Percentiles rank a stretch among this genome's conserved stretches.
These are phyloP conservation scores for Kuraishia ogatae DNA, from an alignment of 805 yeast species.

Conservation along the genomic window DNA sequence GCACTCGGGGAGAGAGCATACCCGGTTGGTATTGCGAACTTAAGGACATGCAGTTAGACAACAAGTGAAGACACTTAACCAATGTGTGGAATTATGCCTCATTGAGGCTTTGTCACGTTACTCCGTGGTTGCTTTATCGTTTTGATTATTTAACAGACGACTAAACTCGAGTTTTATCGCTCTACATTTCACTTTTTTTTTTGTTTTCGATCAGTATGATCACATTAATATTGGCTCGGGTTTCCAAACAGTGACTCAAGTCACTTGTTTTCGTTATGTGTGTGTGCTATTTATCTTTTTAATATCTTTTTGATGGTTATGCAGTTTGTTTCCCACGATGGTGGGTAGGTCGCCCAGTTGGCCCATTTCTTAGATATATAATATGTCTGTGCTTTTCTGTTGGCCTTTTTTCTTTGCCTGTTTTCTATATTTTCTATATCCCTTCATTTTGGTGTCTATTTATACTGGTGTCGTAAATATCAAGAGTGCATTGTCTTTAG, in stretches of 20 bases:
- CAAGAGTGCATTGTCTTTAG: background rate
- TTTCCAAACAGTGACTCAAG: background rate
- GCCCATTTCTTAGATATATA: background rate
- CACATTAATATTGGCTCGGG: background rate
- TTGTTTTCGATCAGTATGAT: background rate
- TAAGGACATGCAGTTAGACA: conserved; percentile 5
- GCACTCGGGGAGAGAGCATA: conserved; percentile 23
- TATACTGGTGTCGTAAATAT: background rate
- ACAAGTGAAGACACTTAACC: too few species aligned
- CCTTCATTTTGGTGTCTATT: background rate
- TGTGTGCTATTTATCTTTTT: background rate
- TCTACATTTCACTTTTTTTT: background rate
- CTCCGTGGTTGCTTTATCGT: too few species aligned
- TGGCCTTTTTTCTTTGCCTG: background rate
- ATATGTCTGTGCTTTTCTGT: background rate
- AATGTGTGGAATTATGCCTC: too few species aligned
- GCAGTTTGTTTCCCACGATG: too few species aligned
- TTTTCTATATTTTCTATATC: too few species aligned
- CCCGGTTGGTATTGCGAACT: conserved; percentile 19
- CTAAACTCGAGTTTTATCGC: too few species aligned
- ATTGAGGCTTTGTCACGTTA: too few species aligned
- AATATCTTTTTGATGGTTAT: too few species aligned
- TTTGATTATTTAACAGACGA: too few species aligned
- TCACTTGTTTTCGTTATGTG: background rate
- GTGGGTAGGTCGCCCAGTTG: background rate